Evolutionary conservation across 495 filamentous ascomycete species (phyloP), one percentile per base, ranked within the genome.

Genomic region (Lasiosphaeria ovina): DNA sequence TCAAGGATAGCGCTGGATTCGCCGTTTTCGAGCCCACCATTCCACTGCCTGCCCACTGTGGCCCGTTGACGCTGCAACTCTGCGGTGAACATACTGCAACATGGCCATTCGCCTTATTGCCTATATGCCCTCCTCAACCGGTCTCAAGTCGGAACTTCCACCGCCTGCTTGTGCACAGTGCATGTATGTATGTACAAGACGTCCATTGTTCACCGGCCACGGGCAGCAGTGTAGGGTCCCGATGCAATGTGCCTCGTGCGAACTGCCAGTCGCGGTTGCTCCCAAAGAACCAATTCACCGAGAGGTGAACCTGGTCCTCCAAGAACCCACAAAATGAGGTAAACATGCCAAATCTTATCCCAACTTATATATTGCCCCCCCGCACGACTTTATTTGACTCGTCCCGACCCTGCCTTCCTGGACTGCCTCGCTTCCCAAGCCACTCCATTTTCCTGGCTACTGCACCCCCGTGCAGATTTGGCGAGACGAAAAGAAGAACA

Each of bases 311-410:
- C 24, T 2, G 24, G 2, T 24, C 24, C 24, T 24, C 24, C 44
- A 1, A 47, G 44, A 47, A 14, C 44, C 44, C 44, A 47, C 44
- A 47, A 47, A 47, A 47, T 47, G 44, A 47, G 44, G 44, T 47
- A 11, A 47, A 47, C 44, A 47, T 14, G 6, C 12, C 44, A 4
- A 47, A 47, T 24, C 4, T 51, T 51, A 51, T 12, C 11, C 17
- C 49, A 8, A 51, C 49, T 32, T 51, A 51, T 51, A 51, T 51
- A 51, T 51, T 51, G 32, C 49, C 9, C 44, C 49, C 49, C 49
- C 49, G 49, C 49, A 51, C 16, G 1, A 51, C 49, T 32, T 14
- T 10, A 35, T 24, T 24, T 24, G 24, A 24, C 24, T 24, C 24
- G 24, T 24, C 12, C 44, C 44, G 44, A 11, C 16, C 44, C 44